These are phyloP conservation scores for Evernia prunastri DNA, from an alignment of 495 filamentous ascomycete genomes.

Conservation along the genomic window DNA sequence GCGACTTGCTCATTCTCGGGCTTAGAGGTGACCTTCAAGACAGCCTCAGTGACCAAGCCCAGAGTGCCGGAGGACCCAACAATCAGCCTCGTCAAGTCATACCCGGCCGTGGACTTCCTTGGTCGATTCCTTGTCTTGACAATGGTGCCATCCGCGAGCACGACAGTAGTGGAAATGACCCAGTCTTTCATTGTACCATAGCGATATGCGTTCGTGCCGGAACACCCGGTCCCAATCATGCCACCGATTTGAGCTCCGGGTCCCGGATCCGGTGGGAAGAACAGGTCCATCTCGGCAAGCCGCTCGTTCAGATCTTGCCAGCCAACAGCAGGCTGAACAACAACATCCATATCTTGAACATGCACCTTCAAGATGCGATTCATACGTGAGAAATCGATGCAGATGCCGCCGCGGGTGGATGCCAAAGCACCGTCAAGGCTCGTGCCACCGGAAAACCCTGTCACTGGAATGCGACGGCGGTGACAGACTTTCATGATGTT, in stretches of 20 bases:
- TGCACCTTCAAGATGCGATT: conserved; percentile 52
- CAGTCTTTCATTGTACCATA: conserved; percentile 67
- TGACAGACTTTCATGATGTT: conserved; percentile 60
- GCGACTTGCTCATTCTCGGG: conserved; percentile 57
- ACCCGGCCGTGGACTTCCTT: conserved; percentile 59
- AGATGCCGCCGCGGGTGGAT: conserved; percentile 54
- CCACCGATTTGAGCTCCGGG: conserved; percentile 64
- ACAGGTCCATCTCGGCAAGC: conserved; percentile 49
- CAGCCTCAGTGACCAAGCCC: conserved; percentile 59
- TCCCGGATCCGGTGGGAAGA: conserved; percentile 63
- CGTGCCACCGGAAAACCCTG: conserved; percentile 57
- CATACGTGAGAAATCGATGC: conserved; percentile 61
- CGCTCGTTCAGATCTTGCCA: conserved; percentile 59
- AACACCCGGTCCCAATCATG: conserved; percentile 60
- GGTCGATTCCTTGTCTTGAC: conserved; percentile 61
- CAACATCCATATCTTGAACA: conserved; percentile 54
- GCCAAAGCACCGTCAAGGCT: conserved; percentile 60
- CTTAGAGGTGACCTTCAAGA: conserved; percentile 55
- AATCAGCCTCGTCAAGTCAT: conserved; percentile 57
- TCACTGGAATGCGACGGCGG: conserved; percentile 53
- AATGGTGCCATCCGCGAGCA: conserved; percentile 58
- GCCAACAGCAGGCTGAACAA: conserved; percentile 60
- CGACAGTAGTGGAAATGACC: conserved; percentile 58
- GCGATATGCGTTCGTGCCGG: conserved; percentile 60
- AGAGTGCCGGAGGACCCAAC: conserved; percentile 62